phyloP scores from a whole-genome alignment of 345 rosid genomes.

The Pugionium cornutum region DNA sequence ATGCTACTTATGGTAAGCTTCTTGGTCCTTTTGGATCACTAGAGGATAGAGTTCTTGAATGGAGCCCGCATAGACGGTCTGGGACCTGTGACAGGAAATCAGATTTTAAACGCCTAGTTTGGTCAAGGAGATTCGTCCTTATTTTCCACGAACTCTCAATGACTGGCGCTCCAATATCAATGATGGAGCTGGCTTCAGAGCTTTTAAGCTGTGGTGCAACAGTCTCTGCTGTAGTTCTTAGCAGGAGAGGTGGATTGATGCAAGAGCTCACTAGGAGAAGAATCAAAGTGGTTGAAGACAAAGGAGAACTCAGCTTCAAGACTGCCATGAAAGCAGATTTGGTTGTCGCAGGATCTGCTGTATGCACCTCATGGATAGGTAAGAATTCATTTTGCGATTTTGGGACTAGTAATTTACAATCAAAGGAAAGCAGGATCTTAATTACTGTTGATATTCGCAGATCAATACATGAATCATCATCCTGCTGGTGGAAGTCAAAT shows the following conservation, averaged over 20 bases:
- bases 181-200: slow-evolving; percentile 96
- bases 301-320: slow-evolving; percentile 87
- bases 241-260: slow-evolving; percentile 90
- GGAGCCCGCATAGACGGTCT: slow-evolving; percentile 85
- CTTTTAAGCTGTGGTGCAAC: slow-evolving; percentile 98
- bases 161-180: slow-evolving; percentile 98
- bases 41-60: slow-evolving; percentile 73
- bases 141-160: slow-evolving; percentile 91
- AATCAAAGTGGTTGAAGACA: slow-evolving; percentile 89
- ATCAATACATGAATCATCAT: slow-evolving; percentile 74
- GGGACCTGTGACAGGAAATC: slow-evolving; percentile 94
- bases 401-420: not conserved
- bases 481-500: slow-evolving; percentile 95
- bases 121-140: slow-evolving; percentile 90
- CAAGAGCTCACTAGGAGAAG: slow-evolving; percentile 76
- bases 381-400: slow-evolving; percentile 31
- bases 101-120: slow-evolving; percentile 81
- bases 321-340: slow-evolving; percentile 92
- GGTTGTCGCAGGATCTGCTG: slow-evolving; percentile 94
- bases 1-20: slow-evolving; percentile 73
- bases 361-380: slow-evolving; percentile 97
- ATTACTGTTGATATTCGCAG: slow-evolving; percentile 41
- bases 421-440: slow-evolving; percentile 1
- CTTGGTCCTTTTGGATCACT: slow-evolving; percentile 84
- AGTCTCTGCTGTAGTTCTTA: slow-evolving; percentile 85